Evolutionary conservation across 2,329 filamentous ascomycete genomes (phyloP).

Genomic region (Fusarium anthophilum): DNA sequence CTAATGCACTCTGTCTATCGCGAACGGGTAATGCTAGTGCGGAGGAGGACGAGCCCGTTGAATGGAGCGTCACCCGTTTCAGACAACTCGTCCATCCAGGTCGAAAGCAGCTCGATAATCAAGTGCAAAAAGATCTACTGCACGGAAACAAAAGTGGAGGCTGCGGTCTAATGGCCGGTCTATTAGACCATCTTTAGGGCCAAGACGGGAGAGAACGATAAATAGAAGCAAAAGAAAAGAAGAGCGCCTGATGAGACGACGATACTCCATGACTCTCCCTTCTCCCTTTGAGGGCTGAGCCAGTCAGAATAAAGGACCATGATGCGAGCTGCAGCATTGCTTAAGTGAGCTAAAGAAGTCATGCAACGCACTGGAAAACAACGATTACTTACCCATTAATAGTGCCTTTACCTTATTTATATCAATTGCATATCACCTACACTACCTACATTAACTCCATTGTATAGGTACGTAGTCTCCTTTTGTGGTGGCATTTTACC

Average conservation of each 20-base stretch:
- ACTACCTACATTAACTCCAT: too few species aligned
- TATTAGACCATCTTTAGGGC: conserved; percentile 17
- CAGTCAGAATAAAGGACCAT: neutral
- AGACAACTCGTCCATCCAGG: neutral
- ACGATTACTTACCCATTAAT: too few species aligned
- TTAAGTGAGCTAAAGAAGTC: neutral
- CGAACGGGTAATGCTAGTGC: neutral
- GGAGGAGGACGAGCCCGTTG: neutral
- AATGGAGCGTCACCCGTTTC: conserved; percentile 10
- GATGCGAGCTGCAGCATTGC: neutral
- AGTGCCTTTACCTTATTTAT: too few species aligned
- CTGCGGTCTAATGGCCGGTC: neutral
- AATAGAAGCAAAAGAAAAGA: conserved; percentile 4
- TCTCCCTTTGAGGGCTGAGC: neutral
- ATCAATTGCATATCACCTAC: too few species aligned
- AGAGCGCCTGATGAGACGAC: neutral
- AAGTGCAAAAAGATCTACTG: neutral
- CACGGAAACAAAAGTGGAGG: conserved; percentile 22
- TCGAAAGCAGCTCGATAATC: neutral
- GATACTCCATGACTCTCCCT: neutral
- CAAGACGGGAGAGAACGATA: neutral
- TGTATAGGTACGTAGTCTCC: too few species aligned
- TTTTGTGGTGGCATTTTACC: neutral
- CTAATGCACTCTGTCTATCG: neutral
- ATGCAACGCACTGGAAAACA: neutral